Evolutionary conservation across 257 asterid species (phyloP), one percentile per base, ranked within the genome.

Genomic region (Forsythia viridissima): DNA sequence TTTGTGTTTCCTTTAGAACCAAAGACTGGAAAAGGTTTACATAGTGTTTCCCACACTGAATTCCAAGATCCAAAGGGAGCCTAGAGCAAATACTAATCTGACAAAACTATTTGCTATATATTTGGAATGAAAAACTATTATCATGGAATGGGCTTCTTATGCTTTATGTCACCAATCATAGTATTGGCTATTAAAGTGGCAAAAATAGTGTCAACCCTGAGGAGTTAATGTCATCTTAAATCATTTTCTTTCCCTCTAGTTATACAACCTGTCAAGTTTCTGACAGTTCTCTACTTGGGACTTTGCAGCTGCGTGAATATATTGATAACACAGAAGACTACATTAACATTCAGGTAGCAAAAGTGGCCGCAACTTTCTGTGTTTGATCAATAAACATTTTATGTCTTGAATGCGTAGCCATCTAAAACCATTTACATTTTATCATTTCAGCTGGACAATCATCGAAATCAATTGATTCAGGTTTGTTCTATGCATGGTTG

Each of bases 381-480:
- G 34, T 39, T 76, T 24, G 24, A 72, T 66, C 36, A 18, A 5
- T 66, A 10, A 37, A n/a, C 70, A 21, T 38, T 78, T 61, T 77
- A 44, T 9, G n/a, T 67, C 63, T 16, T 73, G 65, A 73, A 46
- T 72, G 4, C 11, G 16, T 42, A n/a, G 1, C 34, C 9, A 74
- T 76, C 80, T 82, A 41, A 78, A 61, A 72, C n/a, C 71, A 9
- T 73, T 55, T 77, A 5, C 46, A 11, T 30, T 57, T 77, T 78
- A 46, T 69, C 16, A 61, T 84, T 76, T 75, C 97, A 94, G 97
- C 98, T 94, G 57, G 98, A 94, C 83, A 92, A 94, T 88, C 98
- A 91, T 74, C 92, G 98, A 75, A 94, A 94, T 81, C 98, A 94
- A 86, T 94, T 93, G 76, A 94, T 94, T 82, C 99, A 94, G 98